These are phyloP conservation scores for Cornus kousa DNA, from an alignment of 148 eudicot genomes.

Conservation along the genomic window DNA sequence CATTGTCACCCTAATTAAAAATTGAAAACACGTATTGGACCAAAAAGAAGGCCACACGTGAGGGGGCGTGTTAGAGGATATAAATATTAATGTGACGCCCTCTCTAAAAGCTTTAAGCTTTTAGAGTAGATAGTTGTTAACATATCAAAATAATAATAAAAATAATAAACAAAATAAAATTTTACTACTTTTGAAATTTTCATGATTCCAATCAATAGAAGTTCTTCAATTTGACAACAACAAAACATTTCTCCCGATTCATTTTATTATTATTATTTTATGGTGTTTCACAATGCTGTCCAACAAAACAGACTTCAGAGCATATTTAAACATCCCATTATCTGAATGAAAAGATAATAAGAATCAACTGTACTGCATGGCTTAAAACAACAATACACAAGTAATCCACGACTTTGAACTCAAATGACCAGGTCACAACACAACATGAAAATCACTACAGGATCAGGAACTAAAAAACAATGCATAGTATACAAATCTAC, in stretches of 20 bases:
- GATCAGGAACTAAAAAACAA: background rate
- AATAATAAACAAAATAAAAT: too few relatives aligned
- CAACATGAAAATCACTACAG: background rate
- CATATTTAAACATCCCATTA: background rate
- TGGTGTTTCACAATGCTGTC: background rate
- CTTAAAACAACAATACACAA: background rate
- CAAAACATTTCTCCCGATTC: background rate
- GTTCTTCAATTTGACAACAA: background rate
- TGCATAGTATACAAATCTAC: background rate
- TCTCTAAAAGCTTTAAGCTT: too few relatives aligned
- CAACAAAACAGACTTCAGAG: background rate
- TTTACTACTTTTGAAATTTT: too few relatives aligned
- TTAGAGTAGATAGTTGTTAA: too few relatives aligned
- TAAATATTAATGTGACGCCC: too few relatives aligned
- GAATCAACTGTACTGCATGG: background rate
- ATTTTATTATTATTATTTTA: too few relatives aligned
- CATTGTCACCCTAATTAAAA: too few relatives aligned
- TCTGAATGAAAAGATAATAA: background rate
- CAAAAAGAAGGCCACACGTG: too few relatives aligned
- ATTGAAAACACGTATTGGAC: too few relatives aligned
- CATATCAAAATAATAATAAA: too few relatives aligned
- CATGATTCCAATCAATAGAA: background rate
- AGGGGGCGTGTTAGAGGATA: too few relatives aligned
- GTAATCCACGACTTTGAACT: background rate
- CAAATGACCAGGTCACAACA: background rate